Base-by-base conservation (phyloP, 768 basidiomycete species). In the Psilocybe cubensis region DNA sequence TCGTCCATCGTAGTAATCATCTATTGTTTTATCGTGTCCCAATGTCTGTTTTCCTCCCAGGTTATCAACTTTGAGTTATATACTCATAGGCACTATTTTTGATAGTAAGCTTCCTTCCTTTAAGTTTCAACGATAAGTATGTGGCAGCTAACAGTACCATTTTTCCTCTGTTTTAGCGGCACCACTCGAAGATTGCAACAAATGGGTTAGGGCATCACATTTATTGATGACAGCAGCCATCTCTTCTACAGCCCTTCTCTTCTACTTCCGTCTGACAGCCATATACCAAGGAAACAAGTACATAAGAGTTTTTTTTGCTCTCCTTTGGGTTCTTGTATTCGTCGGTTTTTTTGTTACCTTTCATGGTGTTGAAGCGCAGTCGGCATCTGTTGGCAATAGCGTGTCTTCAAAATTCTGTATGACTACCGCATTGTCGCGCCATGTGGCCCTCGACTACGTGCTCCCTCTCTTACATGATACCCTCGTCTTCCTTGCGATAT, bases 281-380 rank as follows among this genome's bases (percentile, higher is more conserved):
- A 57, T 57, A n/a, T 57, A 57, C n/a, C 44, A 50, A n/a, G 29
- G 56, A 7, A 49, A 57, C 29, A 48, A 42, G 18, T 21, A 50
- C 24, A 29, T 57, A 20, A 33, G 42, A 20, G 38, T 28, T 12
- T 43, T 50, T 21, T 57, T 57, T 28, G 49, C 51, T 23, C 17
- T 57, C 9, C 33, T 57, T 24, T 57, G 56, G 56, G 41, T 27
- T 31, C 38, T 31, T 25, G 50, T 28, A 2, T 27, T 57, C 14
- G 56, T 48, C 9, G 45, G 48, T 21, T 50, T 41, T 14, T 50
- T 57, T 21, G 43, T 50, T 7, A 29, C 51, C 24, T 41, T 43
- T 12, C 49, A 50, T 17, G 48, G 42, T 28, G 43, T 44, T 11
- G 56, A 18, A 48, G 46, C n/a, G 51, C 49, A 21, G 45, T 50